phyloP scores from a whole-genome alignment of 2,329 filamentous ascomycete species.

The Fusarium sp. region DNA sequence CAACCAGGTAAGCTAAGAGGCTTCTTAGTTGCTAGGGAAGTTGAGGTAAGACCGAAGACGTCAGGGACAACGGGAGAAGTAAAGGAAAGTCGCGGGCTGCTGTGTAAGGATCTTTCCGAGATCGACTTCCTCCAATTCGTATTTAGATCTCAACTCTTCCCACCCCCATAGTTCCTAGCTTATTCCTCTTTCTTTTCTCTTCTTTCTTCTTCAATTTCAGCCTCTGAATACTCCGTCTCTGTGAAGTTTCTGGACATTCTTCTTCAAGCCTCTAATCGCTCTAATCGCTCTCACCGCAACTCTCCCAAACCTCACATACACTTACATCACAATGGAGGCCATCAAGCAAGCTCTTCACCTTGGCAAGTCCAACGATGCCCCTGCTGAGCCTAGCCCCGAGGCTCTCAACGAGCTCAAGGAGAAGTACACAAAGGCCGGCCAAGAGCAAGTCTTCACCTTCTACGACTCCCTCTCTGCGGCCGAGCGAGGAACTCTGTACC shows the following conservation, averaged over 20 bases:
- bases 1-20: conserved; percentile 14
- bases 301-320: conserved; percentile 12
- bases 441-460: conserved; percentile 80
- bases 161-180: conserved; percentile 18
- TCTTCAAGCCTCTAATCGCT: conserved; percentile 6
- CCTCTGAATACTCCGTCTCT: conserved; percentile 1
- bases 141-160: conserved; percentile 33
- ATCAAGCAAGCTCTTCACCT: conserved; percentile 55
- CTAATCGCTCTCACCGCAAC: conserved; percentile 27
- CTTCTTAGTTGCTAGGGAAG: conserved; percentile 16
- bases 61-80: conserved; percentile 20
- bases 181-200: conserved; percentile 27
- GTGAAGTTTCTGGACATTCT: not conserved
- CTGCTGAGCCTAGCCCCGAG: conserved; percentile 67
- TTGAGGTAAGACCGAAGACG: conserved; percentile 3
- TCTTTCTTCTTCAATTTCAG: conserved; percentile 1
- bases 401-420: conserved; percentile 75
- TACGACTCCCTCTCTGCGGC: conserved; percentile 79
- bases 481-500: conserved; percentile 82
- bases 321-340: conserved; percentile 51
- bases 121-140: conserved; percentile 28
- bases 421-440: conserved; percentile 79
- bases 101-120: conserved; percentile 30
- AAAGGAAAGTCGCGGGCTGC: not conserved
- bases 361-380: conserved; percentile 43